Base-by-base conservation (phyloP, 1,284 basidiomycete genomes). In the Heterobasidion occidentale region DNA sequence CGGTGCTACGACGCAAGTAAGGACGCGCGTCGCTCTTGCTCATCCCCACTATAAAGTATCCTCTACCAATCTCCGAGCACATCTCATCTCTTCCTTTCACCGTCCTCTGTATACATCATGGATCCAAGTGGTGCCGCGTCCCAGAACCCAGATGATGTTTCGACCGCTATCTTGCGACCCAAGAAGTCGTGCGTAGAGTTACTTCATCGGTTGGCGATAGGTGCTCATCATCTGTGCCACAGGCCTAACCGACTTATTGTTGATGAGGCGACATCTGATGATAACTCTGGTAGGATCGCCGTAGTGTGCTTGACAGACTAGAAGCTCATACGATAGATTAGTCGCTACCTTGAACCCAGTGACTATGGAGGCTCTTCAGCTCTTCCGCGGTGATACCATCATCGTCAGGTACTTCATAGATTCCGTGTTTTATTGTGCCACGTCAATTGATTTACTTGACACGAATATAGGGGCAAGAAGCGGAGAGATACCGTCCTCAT, bases 331-430 rank as follows among this genome's bases (percentile, higher is more conserved):
- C n/a, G 36, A 47, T 11, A 45, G 36, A 42, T 36, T 33, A 85
- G 95, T 98, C 62, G 95, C 94, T 52, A 95, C 92, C 46, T 79
- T 99, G 48, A 93, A 96, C 76, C 94, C 96, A 53, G 88, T 87
- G 45, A 99, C 97, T 52, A 98, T 99, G 96, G 97, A 99, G 74
- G 75, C 82, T 19, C 84, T 99, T 51, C 86, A 88, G 58, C 83
- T 99, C 54, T 99, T 99, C 83, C 86, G 94, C 58, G 94, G 94
- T 51, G 94, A 98, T 70, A 96, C 92, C 14, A 87, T 95, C 72
- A 94, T 94, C 65, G 83, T 94, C 61, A 81, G 92, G 92, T 94
- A 67, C 46, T 42, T n/a, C 49, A 45, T 19, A 44, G 33, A 33
- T 53, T 17, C 33, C 4, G n/a, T 33, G 9, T 46, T 27, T 51